These are phyloP conservation scores for Zymoseptoria tritici DNA, from an alignment of 2,329 filamentous ascomycete species.

Conservation along the genomic window DNA sequence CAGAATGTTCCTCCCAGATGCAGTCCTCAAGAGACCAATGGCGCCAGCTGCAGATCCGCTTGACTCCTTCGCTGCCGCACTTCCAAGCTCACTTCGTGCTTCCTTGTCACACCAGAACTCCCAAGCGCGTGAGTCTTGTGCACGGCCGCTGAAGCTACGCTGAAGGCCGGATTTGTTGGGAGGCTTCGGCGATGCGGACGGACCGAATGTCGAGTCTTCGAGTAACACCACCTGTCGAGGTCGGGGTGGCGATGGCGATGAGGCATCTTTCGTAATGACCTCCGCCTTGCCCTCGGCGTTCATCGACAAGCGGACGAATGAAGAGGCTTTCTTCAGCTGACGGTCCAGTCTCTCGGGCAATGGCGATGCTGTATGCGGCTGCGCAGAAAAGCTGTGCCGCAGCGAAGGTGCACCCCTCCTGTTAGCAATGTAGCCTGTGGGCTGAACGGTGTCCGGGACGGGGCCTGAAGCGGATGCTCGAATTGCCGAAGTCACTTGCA, in stretches of 20 bases:
- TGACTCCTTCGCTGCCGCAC: constrained; percentile 72
- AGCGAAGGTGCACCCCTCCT: constrained; percentile 38
- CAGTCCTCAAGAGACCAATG: constrained; percentile 71
- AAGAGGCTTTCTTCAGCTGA: constrained; percentile 29
- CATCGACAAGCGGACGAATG: constrained; percentile 67
- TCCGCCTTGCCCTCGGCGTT: constrained; percentile 89
- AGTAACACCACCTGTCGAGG: constrained; percentile 12
- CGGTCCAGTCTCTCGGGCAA: constrained; percentile 2
- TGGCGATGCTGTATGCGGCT: background rate
- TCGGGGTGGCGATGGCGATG: constrained; percentile 60
- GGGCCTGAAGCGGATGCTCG: background rate
- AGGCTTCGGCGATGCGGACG: background rate
- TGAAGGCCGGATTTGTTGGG: constrained; percentile 21
- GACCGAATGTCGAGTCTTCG: constrained; percentile 36
- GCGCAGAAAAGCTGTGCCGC: constrained; percentile 6
- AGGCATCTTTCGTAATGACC: constrained; percentile 61
- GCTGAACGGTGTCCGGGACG: background rate
- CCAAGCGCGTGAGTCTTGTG: constrained; percentile 82
- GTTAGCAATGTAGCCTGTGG: constrained; percentile 38
- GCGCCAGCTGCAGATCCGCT: constrained; percentile 73
- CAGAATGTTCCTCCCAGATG: constrained; percentile 49
- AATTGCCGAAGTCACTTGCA: background rate
- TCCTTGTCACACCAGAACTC: constrained; percentile 83
- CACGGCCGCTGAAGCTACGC: constrained; percentile 58
- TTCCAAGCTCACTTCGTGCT: constrained; percentile 66